Conservation (phyloP, 2,329 filamentous ascomycete genomes). For the Phaeosphaeria sp. region DNA sequence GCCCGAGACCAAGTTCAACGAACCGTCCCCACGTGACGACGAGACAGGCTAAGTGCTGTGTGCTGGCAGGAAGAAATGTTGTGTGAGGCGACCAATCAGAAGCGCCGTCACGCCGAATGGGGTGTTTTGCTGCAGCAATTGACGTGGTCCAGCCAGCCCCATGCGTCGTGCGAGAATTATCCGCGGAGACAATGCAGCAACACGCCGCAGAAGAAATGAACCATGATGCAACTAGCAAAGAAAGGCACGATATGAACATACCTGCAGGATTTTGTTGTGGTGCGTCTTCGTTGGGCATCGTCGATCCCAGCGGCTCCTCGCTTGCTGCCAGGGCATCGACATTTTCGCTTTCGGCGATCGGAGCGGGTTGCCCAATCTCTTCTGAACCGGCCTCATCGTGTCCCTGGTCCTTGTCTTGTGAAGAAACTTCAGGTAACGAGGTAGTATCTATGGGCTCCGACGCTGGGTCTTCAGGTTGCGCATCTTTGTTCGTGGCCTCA, state of each 20-base stretch:
- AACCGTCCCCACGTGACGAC: slow-evolving; percentile 35
- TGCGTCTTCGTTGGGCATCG: not conserved
- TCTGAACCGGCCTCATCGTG: not conserved
- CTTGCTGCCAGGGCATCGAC: not conserved
- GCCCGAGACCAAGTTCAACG: slow-evolving; percentile 26
- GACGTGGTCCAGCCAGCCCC: slow-evolving; percentile 17
- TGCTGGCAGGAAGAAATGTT: slow-evolving; percentile 15
- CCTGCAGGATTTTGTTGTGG: slow-evolving; percentile 13
- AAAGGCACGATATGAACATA: slow-evolving; percentile 21
- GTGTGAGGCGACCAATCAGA: slow-evolving; percentile 20
- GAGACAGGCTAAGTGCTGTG: slow-evolving; percentile 27
- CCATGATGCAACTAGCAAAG: not conserved
- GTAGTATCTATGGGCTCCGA: not conserved
- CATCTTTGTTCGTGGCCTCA: not conserved
- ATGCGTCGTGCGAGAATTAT: slow-evolving; percentile 15
- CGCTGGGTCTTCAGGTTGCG: not conserved
- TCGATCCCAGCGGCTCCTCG: slow-evolving; percentile 1
- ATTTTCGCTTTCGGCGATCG: not conserved
- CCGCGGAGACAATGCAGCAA: slow-evolving; percentile 11
- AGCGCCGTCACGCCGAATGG: slow-evolving; percentile 18
- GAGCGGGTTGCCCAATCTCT: not conserved
- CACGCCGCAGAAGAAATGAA: not conserved
- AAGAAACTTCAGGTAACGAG: not conserved
- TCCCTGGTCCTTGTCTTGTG: not conserved
- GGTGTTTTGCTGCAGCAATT: slow-evolving; percentile 12